Evolutionary conservation across 2,329 filamentous ascomycete genomes (phyloP), one percentile per base, ranked within the genome.

Genomic region (Coniochaeta ligniaria): DNA sequence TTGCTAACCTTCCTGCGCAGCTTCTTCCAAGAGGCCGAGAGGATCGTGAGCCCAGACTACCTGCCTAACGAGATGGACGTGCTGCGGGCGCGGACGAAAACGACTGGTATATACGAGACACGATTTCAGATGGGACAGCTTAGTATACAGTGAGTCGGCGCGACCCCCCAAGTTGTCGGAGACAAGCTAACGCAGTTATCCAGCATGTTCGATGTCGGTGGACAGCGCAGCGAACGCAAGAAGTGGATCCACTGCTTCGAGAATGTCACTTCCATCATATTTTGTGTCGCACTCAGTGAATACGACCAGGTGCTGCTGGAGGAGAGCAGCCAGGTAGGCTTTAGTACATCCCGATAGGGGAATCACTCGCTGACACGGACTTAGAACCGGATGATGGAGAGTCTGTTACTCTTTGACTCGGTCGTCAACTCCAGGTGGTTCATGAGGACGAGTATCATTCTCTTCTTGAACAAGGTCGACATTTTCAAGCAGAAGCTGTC

Each of bases 201-300:
- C 71, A 98, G 94, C 79, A 99, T 99, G 95, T 99, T 99, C 72
- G 95, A 99, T 74, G 95, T 99, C 5, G 95, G 95, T 64, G 95
- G 95, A 26, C 95, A 99, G 76, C 83, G 95, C 72, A 98, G 94
- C 74, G 95, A 99, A 77, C 86, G 95, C 64, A 99, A 99, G 81
- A 99, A 99, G 79, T 99, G 95, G 95, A 99, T 99, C 72, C 95
- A 99, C 78, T 99, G 95, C 79, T 99, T 99, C 75, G 95, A 99
- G 75, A 98, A 98, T 69, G 95, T 99, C 69, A 99, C 95, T 50
- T 98, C 95, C 4, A 99, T 99, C 75, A 99, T 99, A 67, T 99
- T 99, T 77, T 99, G 95, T 72, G 95, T 99, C 63, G 95, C 95
- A 17, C 79, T 99, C 68, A 98, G 93, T 78, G 95, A 99, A 76